Conservation (phyloP, 768 basidiomycete species). For the Tubosaeta brunneosetosa region DNA sequence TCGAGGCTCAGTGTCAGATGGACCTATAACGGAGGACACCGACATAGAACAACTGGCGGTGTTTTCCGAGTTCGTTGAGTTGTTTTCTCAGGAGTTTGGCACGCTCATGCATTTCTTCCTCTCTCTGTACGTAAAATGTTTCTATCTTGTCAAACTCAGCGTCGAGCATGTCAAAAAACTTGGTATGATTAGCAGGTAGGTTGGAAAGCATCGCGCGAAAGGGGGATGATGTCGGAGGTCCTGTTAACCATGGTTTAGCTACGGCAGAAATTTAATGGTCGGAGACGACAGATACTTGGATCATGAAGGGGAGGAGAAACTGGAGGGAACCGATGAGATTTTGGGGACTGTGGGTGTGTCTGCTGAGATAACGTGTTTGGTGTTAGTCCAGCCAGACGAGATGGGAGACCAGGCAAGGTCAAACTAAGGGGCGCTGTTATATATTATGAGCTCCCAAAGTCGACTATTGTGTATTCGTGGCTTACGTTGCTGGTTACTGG, state of each 20-base stretch:
- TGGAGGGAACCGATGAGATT: not conserved
- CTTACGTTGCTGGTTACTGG: slow-evolving; percentile 11
- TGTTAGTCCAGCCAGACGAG: not conserved
- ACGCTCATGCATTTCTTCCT: slow-evolving; percentile 52
- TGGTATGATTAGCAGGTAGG: slow-evolving; percentile 55
- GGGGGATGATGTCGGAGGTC: slow-evolving; percentile 26
- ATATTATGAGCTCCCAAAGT: not conserved
- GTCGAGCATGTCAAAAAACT: slow-evolving; percentile 78
- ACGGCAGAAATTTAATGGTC: not conserved
- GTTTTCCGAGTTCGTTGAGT: slow-evolving; percentile 68
- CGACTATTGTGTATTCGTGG: not conserved
- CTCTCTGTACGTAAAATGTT: slow-evolving; percentile 71
- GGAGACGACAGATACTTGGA: slow-evolving; percentile 8
- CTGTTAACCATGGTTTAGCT: slow-evolving; percentile 4
- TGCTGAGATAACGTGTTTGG: not conserved
- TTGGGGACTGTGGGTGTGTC: not conserved
- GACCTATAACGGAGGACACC: slow-evolving; percentile 13
- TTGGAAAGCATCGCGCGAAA: slow-evolving; percentile 47
- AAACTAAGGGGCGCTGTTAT: slow-evolving; percentile 12
- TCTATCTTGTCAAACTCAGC: slow-evolving; percentile 81
- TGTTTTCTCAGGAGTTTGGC: slow-evolving; percentile 56
- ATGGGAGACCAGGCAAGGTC: slow-evolving; percentile 3
- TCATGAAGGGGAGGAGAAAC: slow-evolving; percentile 1
- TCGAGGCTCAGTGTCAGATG: not conserved
- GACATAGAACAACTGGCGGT: slow-evolving; percentile 58